Evolutionary conservation across 1,284 basidiomycete genomes (phyloP).

Genomic region (Trichosporon coremiiforme): DNA sequence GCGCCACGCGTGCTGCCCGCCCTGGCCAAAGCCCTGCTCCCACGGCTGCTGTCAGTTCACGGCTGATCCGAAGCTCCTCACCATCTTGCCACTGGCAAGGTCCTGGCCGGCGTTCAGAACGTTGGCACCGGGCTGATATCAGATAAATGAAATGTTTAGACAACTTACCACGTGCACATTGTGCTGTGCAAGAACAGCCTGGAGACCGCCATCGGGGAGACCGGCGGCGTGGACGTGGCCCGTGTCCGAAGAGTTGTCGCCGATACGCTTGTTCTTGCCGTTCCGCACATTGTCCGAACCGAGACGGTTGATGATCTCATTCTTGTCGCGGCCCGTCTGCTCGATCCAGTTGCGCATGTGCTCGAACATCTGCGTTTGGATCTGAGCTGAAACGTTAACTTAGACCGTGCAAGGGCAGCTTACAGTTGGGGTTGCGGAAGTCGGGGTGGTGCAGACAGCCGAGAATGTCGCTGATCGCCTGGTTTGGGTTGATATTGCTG

Average conservation of each 20-base stretch:
- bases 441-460: conserved; percentile 82
- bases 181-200: conserved; percentile 52
- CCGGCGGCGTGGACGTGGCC: conserved; percentile 53
- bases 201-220: conserved; percentile 52
- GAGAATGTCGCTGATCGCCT: conserved; percentile 69
- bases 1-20: conserved; percentile 53
- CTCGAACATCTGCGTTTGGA: conserved; percentile 75
- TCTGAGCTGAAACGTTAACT: conserved; percentile 74
- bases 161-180: conserved; percentile 54
- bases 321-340: conserved; percentile 61
- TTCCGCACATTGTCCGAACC: conserved; percentile 68
- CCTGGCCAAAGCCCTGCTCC: conserved; percentile 53
- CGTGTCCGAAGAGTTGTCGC: conserved; percentile 43
- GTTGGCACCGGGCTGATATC: conserved; percentile 34
- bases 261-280: conserved; percentile 70
- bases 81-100: conserved; percentile 52
- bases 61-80: conserved; percentile 27
- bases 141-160: background rate
- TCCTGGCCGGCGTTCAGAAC: conserved; percentile 55
- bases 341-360: conserved; percentile 62
- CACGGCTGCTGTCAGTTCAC: conserved; percentile 44
- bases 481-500: conserved; percentile 63
- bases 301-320: conserved; percentile 65
- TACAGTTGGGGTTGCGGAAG: conserved; percentile 65
- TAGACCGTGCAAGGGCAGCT: conserved; percentile 60